phyloP scores from a whole-genome alignment of 768 basidiomycete genomes.

The Porphyrellus cyaneotinctus region DNA sequence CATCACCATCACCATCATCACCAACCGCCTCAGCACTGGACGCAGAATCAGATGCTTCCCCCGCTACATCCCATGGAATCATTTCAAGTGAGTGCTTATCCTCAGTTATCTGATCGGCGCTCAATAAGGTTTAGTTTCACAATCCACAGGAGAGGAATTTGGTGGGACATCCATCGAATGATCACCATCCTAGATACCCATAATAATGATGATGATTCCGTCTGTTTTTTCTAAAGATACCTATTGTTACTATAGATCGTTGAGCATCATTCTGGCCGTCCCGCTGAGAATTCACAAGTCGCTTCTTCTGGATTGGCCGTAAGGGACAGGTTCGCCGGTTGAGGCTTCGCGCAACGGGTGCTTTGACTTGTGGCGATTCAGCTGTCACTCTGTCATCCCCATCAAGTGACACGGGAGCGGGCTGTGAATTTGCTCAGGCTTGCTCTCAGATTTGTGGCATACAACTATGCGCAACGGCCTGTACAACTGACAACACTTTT shows the following conservation, averaged over 20 bases:
- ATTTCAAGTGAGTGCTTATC: conserved; percentile 47
- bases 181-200: conserved; percentile 50
- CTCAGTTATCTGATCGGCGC: conserved; percentile 3
- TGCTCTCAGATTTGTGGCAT: conserved; percentile 31
- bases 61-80: conserved; percentile 55
- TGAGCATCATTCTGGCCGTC: conserved; percentile 45
- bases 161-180: conserved; percentile 46
- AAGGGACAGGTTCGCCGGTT: conserved; percentile 34
- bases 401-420: conserved; percentile 21
- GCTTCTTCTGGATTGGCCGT: conserved; percentile 37
- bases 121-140: conserved; percentile 23
- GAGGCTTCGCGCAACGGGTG: conserved; percentile 39
- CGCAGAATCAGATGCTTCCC: conserved; percentile 40
- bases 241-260: conserved; percentile 43
- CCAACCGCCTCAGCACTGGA: conserved; percentile 44
- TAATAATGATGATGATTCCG: conserved; percentile 36
- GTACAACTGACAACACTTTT: conserved; percentile 30
- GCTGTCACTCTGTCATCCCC: conserved; percentile 37
- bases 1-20: conserved; percentile 21
- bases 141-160: conserved; percentile 44
- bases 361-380: conserved; percentile 32
- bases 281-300: conserved; percentile 42
- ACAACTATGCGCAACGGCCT: conserved; percentile 32
- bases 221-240: conserved; percentile 34
- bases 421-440: conserved; percentile 34